phyloP scores from a whole-genome alignment of 148 eudicot species.

The Fagopyrum esculentum region DNA sequence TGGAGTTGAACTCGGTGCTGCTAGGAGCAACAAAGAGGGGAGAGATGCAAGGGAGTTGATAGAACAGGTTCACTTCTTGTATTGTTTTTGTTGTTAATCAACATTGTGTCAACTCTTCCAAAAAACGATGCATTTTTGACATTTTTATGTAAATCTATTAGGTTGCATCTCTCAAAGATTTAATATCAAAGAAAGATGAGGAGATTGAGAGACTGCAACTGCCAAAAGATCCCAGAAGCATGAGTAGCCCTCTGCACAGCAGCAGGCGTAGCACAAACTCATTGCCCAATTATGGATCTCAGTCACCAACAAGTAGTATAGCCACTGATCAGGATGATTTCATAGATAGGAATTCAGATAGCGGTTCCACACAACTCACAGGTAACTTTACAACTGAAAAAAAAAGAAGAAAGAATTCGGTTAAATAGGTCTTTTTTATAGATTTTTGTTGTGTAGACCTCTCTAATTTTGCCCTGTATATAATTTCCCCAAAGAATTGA shows the following conservation, averaged over 20 bases:
- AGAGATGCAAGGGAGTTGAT: slow-evolving; percentile 50
- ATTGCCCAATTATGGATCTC: slow-evolving; percentile 30
- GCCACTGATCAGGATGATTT: slow-evolving; percentile 29
- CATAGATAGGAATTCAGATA: slow-evolving; percentile 22
- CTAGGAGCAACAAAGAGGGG: slow-evolving; percentile 58
- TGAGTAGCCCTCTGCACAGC: slow-evolving; percentile 5
- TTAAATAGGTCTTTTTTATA: neutral
- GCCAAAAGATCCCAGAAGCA: slow-evolving; percentile 31
- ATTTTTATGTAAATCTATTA: neutral
- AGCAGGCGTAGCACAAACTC: slow-evolving; percentile 32
- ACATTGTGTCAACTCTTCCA: neutral
- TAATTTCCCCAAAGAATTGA: no score
- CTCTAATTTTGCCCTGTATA: no score
- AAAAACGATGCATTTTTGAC: neutral
- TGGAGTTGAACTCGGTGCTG: slow-evolving; percentile 77
- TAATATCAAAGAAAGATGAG: slow-evolving; percentile 33
- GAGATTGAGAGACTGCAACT: slow-evolving; percentile 31
- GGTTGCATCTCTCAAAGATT: slow-evolving; percentile 39
- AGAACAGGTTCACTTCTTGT: slow-evolving; percentile 45
- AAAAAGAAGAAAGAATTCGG: neutral
- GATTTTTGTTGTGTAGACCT: no score
- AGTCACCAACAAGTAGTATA: slow-evolving; percentile 32
- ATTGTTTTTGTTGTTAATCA: neutral
- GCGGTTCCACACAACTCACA: slow-evolving; percentile 11
- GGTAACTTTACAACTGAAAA: slow-evolving; percentile 9